phyloP scores from a whole-genome alignment of 2,329 filamentous ascomycete genomes.

The Lasiodiplodia sp. region DNA sequence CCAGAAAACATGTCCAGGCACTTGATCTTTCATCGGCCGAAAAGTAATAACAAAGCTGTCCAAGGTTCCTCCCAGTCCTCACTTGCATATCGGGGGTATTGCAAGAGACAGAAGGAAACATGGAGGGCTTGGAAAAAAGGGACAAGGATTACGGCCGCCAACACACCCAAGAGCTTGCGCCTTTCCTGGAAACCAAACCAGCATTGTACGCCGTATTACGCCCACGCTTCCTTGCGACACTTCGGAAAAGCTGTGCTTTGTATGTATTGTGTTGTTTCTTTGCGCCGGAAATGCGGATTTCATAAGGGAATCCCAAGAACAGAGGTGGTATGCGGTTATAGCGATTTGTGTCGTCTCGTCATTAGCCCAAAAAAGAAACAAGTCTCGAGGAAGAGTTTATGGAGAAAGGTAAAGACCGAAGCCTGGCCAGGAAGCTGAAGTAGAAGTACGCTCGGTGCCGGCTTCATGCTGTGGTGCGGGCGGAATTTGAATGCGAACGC shows the following conservation, averaged over 20 bases:
- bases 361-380: constrained; percentile 23
- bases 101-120: not conserved
- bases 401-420: not conserved
- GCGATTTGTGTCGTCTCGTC: constrained; percentile 22
- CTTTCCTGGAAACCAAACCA: constrained; percentile 2
- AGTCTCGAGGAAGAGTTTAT: not conserved
- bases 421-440: not conserved
- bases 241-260: constrained; percentile 1
- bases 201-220: constrained; percentile 17
- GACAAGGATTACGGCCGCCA: not conserved
- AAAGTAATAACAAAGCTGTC: not conserved
- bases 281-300: constrained; percentile 22
- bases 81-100: not conserved
- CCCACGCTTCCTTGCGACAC: constrained; percentile 13
- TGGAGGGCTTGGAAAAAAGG: not conserved
- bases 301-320: constrained; percentile 15
- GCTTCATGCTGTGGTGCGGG: not conserved
- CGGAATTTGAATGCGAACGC: not conserved
- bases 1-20: not conserved
- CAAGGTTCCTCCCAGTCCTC: constrained; percentile 1
- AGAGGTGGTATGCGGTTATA: not conserved
- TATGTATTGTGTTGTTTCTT: constrained; percentile 7
- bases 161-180: not conserved
- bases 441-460: not conserved
- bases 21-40: not conserved